Evolutionary conservation across 352 stramenopile species (phyloP), one percentile per base, ranked within the genome.

Genomic region (Phytophthora ramorum): DNA sequence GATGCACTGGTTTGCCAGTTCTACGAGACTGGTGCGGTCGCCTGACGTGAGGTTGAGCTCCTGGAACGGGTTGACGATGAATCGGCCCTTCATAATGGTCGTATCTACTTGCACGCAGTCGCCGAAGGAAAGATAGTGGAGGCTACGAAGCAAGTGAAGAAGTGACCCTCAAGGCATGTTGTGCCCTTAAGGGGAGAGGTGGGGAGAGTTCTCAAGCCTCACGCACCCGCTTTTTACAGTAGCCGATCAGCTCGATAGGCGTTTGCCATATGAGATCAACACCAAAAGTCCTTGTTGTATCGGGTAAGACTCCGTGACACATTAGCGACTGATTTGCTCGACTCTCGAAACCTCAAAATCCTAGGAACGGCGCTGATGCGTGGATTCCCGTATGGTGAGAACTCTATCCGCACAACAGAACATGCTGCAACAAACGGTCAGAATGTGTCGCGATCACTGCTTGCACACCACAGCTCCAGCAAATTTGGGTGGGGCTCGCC

Each of bases 21-120:
- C 61, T 24, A 55, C 34, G 16, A 74, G 49, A 12, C 45, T 44
- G 12, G 20, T 35, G 16, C 44, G 55, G 19, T 74, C 66, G 2
- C 12, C 35, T 6, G 47, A 16, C 4, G 66, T 60, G 12, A 74
- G 54, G 22, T 51, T 45, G 22, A 74, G 41, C 10, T 55, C 35
- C 24, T 64, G 52, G 50, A 74, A 74, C 35, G 66, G 60, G 26
- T 74, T 72, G 37, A 71, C 47, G 32, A 52, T 53, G 49, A 71
- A 71, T 44, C 63, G 20, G 4, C 35, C 55, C 40, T 71, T 71
- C 63, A 71, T 71, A 7, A 22, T 16, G 32, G 19, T 34, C 13
- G 26, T 46, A 17, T 6, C 2, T 37, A 51, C 44, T 51, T 51
- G 24, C 12, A 22, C 22, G 13, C 45, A 20, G 17, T 26, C 12